Evolutionary conservation across 495 filamentous ascomycete species (phyloP), one percentile per base, ranked within the genome.

Genomic region (Corynascus novoguineensis): DNA sequence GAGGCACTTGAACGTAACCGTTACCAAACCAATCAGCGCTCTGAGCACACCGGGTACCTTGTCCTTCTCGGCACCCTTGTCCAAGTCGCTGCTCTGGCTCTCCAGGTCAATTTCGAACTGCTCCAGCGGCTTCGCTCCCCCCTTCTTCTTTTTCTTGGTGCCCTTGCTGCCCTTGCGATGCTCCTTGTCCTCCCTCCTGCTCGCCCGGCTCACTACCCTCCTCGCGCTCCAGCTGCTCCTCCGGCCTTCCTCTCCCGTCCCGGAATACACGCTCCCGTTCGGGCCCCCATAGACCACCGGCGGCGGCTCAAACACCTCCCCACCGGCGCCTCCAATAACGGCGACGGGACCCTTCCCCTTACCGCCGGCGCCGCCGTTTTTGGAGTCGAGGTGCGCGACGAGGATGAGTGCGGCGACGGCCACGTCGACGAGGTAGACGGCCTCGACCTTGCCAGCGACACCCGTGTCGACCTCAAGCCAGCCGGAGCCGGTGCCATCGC

Each of bases 341-440:
- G 11, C 32, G 10, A 29, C 37, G 11, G 28, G 4, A 17, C 25
- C 44, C 19, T 24, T 22, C 29, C 10, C 14, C 55, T 12, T 24
- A 59, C 81, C 78, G 59, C n/a, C n/a, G n/a, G n/a, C n/a, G n/a
- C n/a, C n/a, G n/a, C n/a, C n/a, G n/a, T n/a, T n/a, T n/a, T n/a
- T n/a, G n/a, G n/a, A n/a, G n/a, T 89, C 85, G 0, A 80, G 72
- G 53, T 83, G 74, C 0, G 86, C 86, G 21, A 92, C 86, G 12
- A 88, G 75, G 31, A 90, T 65, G 14, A 90, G 73, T 0, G 87
- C 86, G 3, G 83, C 79, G 9, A 88, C 77, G 2, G 82, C 77
- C 0, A 89, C 87, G 66, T 92, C 88, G n/a, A 91, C 79, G 4
- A 88, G 75, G 63, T 89, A 90, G 37, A 88, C 77, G 37, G 82